Evolutionary conservation across 306 rosid species (phyloP), one percentile per base, ranked within the genome.

Genomic region (Alnus rubra): DNA sequence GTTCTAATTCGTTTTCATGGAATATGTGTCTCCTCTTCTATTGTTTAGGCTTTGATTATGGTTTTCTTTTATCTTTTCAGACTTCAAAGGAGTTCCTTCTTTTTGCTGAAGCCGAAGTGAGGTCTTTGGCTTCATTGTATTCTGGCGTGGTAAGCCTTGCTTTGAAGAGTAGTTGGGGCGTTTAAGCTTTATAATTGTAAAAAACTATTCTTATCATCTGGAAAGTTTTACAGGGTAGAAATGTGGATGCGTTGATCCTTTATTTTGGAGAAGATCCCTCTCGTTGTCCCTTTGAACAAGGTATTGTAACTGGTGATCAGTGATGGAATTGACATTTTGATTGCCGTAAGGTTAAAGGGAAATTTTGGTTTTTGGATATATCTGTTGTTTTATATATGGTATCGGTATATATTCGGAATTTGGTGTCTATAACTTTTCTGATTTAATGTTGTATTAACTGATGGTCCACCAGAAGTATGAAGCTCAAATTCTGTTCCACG

Each of bases 221-320:
- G 85, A 76, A 55, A 73, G 30, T 74, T 82, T 73, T 65, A 47
- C 90, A 94, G 98, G 97, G 98, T 77, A 94, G 91, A 84, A 92
- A 83, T 35, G 97, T 91, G 83, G 98, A 94, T 69, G 81, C 88
- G 0, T 79, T 92, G 92, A 90, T 94, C 82, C 86, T 94, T 85
- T 94, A 94, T 80, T 94, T 94, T 78, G 97, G 98, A 53, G 98
- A 94, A 85, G 98, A 94, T 82, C 97, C 97, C 28, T 75, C 97
- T 78, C 90, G 93, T 72, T 94, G 97, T 89, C 84, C 91, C 28
- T 91, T 92, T 82, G 97, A 94, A 87, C 98, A 94, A 90, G 97
- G 98, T 94, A 68, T 69, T 75, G 19, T 42, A 67, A 67, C 72
- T 28, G 30, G n/a, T 59, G 65, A 59, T 28, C 65, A 59, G 4